A percentile compares a stretch with the other conserved stretches of the same genome.
Evolutionary conservation across 73 alveolate species (phyloP).

Genomic region (Halteria grandinella): DNA sequence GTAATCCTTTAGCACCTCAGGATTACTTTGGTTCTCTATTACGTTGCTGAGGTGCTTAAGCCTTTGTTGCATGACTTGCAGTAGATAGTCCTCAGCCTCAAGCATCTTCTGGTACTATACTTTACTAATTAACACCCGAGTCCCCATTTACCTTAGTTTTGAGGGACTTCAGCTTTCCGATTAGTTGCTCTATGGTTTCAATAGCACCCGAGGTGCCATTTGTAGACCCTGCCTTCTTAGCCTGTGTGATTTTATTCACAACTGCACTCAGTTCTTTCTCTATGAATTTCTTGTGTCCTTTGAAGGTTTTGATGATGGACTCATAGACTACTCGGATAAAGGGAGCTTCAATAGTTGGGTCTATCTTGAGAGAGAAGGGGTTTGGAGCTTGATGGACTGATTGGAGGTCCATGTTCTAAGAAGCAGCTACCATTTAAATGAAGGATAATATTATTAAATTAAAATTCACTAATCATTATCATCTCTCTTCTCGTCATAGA

Average conservation of each 20-base stretch:
- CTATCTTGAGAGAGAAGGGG: slow-evolving; percentile 29
- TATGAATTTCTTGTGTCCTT: slow-evolving; percentile 50
- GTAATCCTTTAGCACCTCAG: slow-evolving; percentile 47
- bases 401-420: too few relatives aligned
- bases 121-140: not conserved
- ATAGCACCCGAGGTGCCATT: slow-evolving; percentile 7
- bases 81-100: slow-evolving; percentile 59
- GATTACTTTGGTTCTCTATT: slow-evolving; percentile 11
- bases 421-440: too few relatives aligned
- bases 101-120: slow-evolving; percentile 35
- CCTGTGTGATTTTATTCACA: slow-evolving; percentile 11
- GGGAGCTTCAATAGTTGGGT: slow-evolving; percentile 26
- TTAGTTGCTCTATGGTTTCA: slow-evolving; percentile 14
- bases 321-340: slow-evolving; percentile 48
- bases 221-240: slow-evolving; percentile 10
- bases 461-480: too few relatives aligned
- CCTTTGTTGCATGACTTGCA: slow-evolving; percentile 43
- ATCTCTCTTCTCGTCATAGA: too few relatives aligned
- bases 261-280: slow-evolving; percentile 46
- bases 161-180: slow-evolving; percentile 9
- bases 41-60: slow-evolving; percentile 22
- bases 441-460: too few relatives aligned
- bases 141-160: slow-evolving; percentile 11
- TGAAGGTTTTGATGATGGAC: slow-evolving; percentile 48
- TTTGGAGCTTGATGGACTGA: too few relatives aligned